Evolutionary conservation across 805 yeast species (phyloP).

Genomic region (Kodamaea kaohsiungensis): DNA sequence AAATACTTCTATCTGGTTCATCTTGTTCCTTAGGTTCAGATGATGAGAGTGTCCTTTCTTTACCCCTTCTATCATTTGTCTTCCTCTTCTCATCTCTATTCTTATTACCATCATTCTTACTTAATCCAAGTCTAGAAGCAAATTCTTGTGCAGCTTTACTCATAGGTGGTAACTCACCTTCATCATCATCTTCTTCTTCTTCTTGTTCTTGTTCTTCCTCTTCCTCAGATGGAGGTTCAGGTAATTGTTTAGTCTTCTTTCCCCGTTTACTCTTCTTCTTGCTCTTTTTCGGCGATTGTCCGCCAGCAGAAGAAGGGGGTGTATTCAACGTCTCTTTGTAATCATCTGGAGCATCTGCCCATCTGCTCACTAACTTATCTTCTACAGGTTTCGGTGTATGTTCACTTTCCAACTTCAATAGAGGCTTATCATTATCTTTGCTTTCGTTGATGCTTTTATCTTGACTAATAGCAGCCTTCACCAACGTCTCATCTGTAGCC

Average conservation of each 20-base stretch:
- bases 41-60: not conserved
- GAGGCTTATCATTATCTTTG: not conserved
- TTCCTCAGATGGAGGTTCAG: slow-evolving; percentile 3
- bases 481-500: slow-evolving; percentile 35
- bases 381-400: not conserved
- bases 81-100: not conserved
- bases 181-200: slow-evolving; percentile 13
- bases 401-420: not conserved
- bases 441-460: slow-evolving; percentile 13
- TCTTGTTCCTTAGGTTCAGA: not conserved
- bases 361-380: slow-evolving; percentile 28
- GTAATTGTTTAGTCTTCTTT: slow-evolving; percentile 1
- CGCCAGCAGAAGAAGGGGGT: slow-evolving; percentile 5
- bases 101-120: not conserved
- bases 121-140: slow-evolving; percentile 30
- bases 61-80: not conserved
- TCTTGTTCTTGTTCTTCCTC: slow-evolving; percentile 2
- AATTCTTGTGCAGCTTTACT: slow-evolving; percentile 32
- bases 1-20: not conserved
- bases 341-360: slow-evolving; percentile 28
- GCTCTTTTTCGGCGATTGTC: slow-evolving; percentile 8
- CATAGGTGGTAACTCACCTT: slow-evolving; percentile 23
- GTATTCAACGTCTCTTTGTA: slow-evolving; percentile 1
- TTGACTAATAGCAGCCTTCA: slow-evolving; percentile 25
- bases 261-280: slow-evolving; percentile 1